Conservation (phyloP, 2,329 filamentous ascomycete genomes). For the Fusarium dlaminii region DNA sequence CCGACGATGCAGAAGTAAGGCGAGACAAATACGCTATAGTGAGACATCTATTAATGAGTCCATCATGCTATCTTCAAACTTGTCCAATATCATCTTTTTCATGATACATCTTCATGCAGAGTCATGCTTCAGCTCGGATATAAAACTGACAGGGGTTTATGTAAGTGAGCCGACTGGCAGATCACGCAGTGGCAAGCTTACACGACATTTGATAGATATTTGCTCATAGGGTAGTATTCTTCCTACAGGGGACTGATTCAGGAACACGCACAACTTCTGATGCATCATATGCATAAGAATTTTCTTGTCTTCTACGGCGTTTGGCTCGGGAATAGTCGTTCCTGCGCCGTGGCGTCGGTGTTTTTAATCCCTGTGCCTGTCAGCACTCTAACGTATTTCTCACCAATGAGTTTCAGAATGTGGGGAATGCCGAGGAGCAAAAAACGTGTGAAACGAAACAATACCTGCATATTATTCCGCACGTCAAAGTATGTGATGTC, state of each 20-base stretch:
- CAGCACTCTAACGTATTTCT: constrained; percentile 8
- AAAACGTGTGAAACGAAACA: constrained; percentile 8
- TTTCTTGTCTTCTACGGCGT: not conserved
- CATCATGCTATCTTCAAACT: not conserved
- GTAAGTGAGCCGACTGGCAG: not conserved
- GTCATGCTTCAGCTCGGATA: not conserved
- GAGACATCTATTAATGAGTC: not conserved
- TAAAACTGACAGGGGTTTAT: not conserved
- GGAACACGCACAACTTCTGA: not conserved
- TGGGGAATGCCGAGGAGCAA: constrained; percentile 3
- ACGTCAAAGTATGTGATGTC: not conserved
- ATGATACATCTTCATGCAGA: not conserved
- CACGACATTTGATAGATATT: not conserved
- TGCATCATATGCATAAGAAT: not conserved
- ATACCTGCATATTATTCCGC: not conserved
- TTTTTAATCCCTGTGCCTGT: not conserved
- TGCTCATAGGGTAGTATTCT: not conserved
- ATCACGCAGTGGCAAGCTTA: not conserved
- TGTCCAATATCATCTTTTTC: not conserved
- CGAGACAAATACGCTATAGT: not conserved
- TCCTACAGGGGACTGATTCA: not conserved
- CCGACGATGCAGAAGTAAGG: not conserved
- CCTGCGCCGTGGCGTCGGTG: constrained; percentile 2
- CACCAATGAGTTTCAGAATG: not conserved
- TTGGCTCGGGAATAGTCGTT: not conserved